Percentiles rank a stretch among this genome's conserved stretches.
Evolutionary conservation across 139 green algal species (phyloP).

Genomic region (Prasinococcaceae sp.): DNA sequence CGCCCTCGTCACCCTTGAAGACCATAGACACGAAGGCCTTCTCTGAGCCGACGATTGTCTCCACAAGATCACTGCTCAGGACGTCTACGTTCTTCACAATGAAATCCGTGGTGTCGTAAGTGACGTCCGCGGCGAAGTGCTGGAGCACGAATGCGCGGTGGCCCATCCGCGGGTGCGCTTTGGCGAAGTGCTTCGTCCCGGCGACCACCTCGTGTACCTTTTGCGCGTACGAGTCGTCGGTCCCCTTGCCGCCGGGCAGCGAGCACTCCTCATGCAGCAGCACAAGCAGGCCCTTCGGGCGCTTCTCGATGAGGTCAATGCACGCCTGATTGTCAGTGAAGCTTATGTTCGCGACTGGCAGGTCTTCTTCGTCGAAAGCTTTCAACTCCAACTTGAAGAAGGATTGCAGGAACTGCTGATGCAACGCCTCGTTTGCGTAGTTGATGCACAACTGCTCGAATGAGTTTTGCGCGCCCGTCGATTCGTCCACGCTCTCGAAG

Average conservation of each 20-base stretch:
- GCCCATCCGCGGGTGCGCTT: neutral
- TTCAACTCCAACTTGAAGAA: conserved; percentile 24
- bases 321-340: conserved; percentile 24
- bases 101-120: neutral
- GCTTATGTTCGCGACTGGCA: neutral
- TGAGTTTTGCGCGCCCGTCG: too few species aligned
- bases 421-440: conserved; percentile 28
- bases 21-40: neutral
- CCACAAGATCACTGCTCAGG: neutral
- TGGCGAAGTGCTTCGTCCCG: conserved; percentile 1
- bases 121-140: conserved; percentile 9
- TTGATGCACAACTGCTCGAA: conserved; percentile 38
- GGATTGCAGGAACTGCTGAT: conserved; percentile 30
- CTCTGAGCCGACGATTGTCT: neutral
- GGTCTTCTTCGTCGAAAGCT: neutral
- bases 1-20: neutral
- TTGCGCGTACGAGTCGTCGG: conserved; percentile 27
- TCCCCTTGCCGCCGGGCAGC: conserved; percentile 29
- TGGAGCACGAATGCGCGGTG: neutral
- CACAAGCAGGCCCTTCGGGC: conserved; percentile 15
- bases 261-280: conserved; percentile 29
- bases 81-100: conserved; percentile 1
- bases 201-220: conserved; percentile 36
- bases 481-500: conserved; percentile 25
- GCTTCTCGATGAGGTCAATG: conserved; percentile 25